Evolutionary conservation across 805 yeast species (phyloP), one percentile per base, ranked within the genome.

Genomic region (Metschnikowia reukaufii): DNA sequence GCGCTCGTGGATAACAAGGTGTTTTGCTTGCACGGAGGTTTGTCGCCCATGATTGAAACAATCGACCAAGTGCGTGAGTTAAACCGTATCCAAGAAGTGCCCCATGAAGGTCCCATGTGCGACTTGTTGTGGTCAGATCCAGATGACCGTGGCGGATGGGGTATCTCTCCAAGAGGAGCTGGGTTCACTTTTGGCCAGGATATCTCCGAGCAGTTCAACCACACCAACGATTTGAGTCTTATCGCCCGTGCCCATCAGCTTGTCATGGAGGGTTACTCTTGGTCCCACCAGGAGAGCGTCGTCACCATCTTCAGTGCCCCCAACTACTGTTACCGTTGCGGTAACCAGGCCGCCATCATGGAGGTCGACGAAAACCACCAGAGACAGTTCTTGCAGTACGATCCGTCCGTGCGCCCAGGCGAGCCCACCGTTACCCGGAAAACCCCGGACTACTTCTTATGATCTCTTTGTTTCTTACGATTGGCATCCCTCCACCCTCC

Each of bases 141-240:
- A 23, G 97, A 91, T 67, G 97, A 91, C 68, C 78, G 97, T 64
- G 96, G 96, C 58, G 97, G 96, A 60, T 91, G 97, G 97, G 96
- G 96, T 53, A 88, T 91, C 56, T 85, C 94, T 63, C 96, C 97
- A 68, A 83, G 97, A 81, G 97, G 97, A 76, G 97, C 97, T 52
- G 97, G 97, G 67, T 91, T 87, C 84, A 88, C 96, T 62, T 91
- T 91, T 80, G 97, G 97, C 59, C 95, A 86, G 72, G 96, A 91
- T 74, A 88, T 90, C 60, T 81, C 91, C 56, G 96, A 88, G 65
- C 96, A 89, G 63, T 91, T 91, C 70, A 91, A 91, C 65, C 96
- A 90, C 69, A 84, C 90, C 16, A 91, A 91, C 65, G 90, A 86
- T 55, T 74, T 91, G 54, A 77, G 86, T 43, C 73, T 91, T 52